Conservation (phyloP, 2,329 filamentous ascomycete species). For the Cercospora citrullina region DNA sequence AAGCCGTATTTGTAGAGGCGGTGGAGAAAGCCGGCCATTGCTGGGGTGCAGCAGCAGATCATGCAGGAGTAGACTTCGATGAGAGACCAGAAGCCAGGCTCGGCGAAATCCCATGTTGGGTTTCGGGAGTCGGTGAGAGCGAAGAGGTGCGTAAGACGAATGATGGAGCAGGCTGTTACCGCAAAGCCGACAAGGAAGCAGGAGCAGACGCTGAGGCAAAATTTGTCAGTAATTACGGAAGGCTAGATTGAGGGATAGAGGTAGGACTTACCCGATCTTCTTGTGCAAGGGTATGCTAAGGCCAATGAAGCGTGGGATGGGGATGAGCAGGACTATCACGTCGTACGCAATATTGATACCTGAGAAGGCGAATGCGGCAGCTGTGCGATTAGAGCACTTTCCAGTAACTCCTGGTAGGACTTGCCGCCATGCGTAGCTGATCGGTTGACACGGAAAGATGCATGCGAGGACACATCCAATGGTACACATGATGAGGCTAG, state of each 20-base stretch:
- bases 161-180: slow-evolving; percentile 15
- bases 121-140: slow-evolving; percentile 3
- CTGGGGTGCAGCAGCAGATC: slow-evolving; percentile 20
- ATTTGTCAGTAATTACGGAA: neutral
- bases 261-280: neutral
- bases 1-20: slow-evolving; percentile 4
- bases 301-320: slow-evolving; percentile 10
- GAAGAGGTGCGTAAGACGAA: slow-evolving; percentile 12
- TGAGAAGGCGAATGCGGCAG: slow-evolving; percentile 13
- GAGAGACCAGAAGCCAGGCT: slow-evolving; percentile 13
- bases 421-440: slow-evolving; percentile 17
- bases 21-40: slow-evolving; percentile 8
- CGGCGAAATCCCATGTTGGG: slow-evolving; percentile 13
- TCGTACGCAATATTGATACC: slow-evolving; percentile 19
- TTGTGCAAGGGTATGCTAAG: slow-evolving; percentile 10
- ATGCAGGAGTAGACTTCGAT: slow-evolving; percentile 18
- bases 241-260: neutral
- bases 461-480: slow-evolving; percentile 11
- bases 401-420: slow-evolving; percentile 9
- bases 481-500: slow-evolving; percentile 5
- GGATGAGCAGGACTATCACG: slow-evolving; percentile 13
- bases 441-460: slow-evolving; percentile 18
- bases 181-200: slow-evolving; percentile 18
- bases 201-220: neutral
- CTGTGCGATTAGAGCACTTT: slow-evolving; percentile 15